A percentile compares a stretch with the other conserved stretches of the same genome.
Conservation (phyloP, 2,329 filamentous ascomycete genomes). For the Neoarthrinium moseri region DNA sequence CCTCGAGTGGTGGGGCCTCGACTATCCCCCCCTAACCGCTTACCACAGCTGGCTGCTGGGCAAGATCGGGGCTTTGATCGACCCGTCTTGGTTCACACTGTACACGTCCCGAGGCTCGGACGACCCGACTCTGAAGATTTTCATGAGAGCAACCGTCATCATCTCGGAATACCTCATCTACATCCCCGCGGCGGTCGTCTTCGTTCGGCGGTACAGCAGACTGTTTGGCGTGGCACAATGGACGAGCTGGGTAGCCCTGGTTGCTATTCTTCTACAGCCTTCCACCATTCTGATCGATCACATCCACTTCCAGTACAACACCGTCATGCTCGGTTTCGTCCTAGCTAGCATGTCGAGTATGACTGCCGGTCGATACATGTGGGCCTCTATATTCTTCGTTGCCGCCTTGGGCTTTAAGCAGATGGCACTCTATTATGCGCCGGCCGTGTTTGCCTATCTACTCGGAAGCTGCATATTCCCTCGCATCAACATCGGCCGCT, state of each 20-base stretch:
- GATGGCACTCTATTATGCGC: slow-evolving; percentile 97
- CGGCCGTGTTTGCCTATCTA: slow-evolving; percentile 87
- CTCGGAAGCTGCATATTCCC: slow-evolving; percentile 84
- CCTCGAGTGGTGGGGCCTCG: slow-evolving; percentile 93
- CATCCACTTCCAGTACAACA: slow-evolving; percentile 87
- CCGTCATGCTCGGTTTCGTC: slow-evolving; percentile 93
- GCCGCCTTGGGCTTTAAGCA: slow-evolving; percentile 96
- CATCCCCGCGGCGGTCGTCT: slow-evolving; percentile 81
- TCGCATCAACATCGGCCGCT: slow-evolving; percentile 61
- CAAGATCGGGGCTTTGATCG: slow-evolving; percentile 75
- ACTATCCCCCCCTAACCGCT: slow-evolving; percentile 95
- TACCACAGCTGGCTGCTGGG: slow-evolving; percentile 98
- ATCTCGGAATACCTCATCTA: slow-evolving; percentile 90
- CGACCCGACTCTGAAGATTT: slow-evolving; percentile 79
- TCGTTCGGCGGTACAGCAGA: slow-evolving; percentile 77
- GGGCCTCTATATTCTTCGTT: slow-evolving; percentile 93
- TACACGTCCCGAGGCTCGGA: slow-evolving; percentile 80
- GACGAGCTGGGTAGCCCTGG: slow-evolving; percentile 81
- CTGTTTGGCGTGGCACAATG: slow-evolving; percentile 76
- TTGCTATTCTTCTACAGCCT: slow-evolving; percentile 90
- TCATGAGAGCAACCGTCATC: slow-evolving; percentile 91
- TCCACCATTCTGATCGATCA: slow-evolving; percentile 90
- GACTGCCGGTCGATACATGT: slow-evolving; percentile 78
- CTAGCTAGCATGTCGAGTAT: slow-evolving; percentile 86
- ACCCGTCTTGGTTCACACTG: slow-evolving; percentile 85